Conservation (phyloP, 202 grass and related monocot genomes). For the Eragrostis tef region DNA sequence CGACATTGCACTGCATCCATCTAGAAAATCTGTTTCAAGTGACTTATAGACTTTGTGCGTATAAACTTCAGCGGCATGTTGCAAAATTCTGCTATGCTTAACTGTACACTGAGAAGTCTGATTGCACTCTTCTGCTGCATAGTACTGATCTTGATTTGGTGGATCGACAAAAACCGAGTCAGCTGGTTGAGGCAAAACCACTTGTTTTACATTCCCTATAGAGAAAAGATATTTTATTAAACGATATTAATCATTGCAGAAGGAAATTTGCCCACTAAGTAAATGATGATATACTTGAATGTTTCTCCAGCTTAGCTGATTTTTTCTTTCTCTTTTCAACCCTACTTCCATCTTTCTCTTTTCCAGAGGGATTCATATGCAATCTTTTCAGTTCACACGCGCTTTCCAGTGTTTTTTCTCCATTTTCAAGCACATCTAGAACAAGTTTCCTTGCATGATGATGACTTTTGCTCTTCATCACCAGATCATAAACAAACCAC, state of each 20-base stretch:
- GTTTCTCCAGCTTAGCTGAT: conserved; percentile 61
- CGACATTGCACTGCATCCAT: conserved; percentile 61
- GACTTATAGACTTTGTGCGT: conserved; percentile 66
- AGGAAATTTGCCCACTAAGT: conserved; percentile 40
- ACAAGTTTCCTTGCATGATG: conserved; percentile 71
- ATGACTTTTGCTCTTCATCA: conserved; percentile 69
- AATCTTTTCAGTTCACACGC: conserved; percentile 68
- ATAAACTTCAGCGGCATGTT: conserved; percentile 69
- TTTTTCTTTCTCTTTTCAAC: conserved; percentile 86
- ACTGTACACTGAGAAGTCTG: conserved; percentile 60
- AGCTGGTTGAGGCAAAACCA: conserved; percentile 50
- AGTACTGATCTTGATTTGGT: conserved; percentile 69
- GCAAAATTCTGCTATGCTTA: conserved; percentile 63
- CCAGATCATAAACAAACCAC: conserved; percentile 69
- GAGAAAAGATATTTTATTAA: conserved; percentile 40
- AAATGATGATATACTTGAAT: conserved; percentile 61
- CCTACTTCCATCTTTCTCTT: conserved; percentile 68
- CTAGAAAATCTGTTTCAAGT: conserved; percentile 76
- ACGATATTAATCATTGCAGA: conserved; percentile 15
- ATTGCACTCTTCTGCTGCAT: too few relatives aligned
- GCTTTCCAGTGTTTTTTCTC: conserved; percentile 68
- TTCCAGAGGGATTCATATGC: conserved; percentile 63
- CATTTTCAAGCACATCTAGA: conserved; percentile 68
- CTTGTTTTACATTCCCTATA: conserved; percentile 77
- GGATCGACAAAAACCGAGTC: conserved; percentile 61